Evolutionary conservation across 805 yeast genomes (phyloP).

Genomic region (Wickerhamiella sorbophila): DNA sequence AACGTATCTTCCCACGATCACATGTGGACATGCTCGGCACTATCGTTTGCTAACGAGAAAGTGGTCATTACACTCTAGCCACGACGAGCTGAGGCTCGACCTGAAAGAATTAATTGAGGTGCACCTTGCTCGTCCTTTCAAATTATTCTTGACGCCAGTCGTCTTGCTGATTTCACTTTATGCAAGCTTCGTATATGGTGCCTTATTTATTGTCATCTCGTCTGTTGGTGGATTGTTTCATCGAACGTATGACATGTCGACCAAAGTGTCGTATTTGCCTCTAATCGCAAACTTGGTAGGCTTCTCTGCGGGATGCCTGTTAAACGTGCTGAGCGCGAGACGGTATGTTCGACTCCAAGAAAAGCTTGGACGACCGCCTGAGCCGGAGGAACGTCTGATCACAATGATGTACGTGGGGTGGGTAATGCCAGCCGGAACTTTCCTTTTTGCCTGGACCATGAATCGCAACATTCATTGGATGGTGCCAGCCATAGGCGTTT

Average conservation of each 20-base stretch:
- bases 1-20: slow-evolving; percentile 32
- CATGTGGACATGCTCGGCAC: slow-evolving; percentile 48
- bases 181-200: slow-evolving; percentile 32
- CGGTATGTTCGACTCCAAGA: slow-evolving; percentile 21
- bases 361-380: slow-evolving; percentile 31
- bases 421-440: slow-evolving; percentile 39
- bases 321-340: slow-evolving; percentile 19
- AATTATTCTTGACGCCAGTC: slow-evolving; percentile 45
- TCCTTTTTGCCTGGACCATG: slow-evolving; percentile 53
- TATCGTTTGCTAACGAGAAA: slow-evolving; percentile 68
- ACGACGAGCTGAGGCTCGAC: slow-evolving; percentile 67
- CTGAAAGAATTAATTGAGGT: slow-evolving; percentile 54
- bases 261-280: slow-evolving; percentile 23
- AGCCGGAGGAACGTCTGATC: slow-evolving; percentile 47
- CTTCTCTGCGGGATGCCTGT: slow-evolving; percentile 21
- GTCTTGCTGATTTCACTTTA: slow-evolving; percentile 29
- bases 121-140: slow-evolving; percentile 67
- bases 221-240: slow-evolving; percentile 29
- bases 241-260: slow-evolving; percentile 22
- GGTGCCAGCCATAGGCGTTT: slow-evolving; percentile 43
- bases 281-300: slow-evolving; percentile 25
- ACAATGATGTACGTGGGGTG: slow-evolving; percentile 36
- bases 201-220: slow-evolving; percentile 30
- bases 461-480: slow-evolving; percentile 33
- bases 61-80: slow-evolving; percentile 75